Base-by-base conservation (phyloP, 768 basidiomycete genomes). In the Pleurotus tuber-regium region DNA sequence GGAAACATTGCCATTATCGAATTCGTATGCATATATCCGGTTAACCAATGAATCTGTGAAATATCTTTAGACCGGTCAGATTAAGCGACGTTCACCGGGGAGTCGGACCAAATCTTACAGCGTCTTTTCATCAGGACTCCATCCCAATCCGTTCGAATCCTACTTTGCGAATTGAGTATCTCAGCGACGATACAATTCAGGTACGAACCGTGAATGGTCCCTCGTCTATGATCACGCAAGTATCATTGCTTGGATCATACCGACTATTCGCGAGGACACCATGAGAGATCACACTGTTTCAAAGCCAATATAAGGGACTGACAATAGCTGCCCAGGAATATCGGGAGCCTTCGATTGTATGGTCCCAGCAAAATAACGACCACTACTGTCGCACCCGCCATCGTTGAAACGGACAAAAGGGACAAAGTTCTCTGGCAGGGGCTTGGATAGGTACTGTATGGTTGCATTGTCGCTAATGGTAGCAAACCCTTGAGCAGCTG, bases 21-120 rank as follows among this genome's bases (percentile, higher is more conserved):
- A 87, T 60, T 85, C 82, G 59, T 84, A 86, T 18, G 79, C 81
- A 55, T 83, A 81, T 55, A 88, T 87, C 57, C 73, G 70, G 66
- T 86, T 84, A n/a, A 67, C 68, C 50, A 79, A 65, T 1, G 84
- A 87, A 63, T 87, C 83, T 50, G 85, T 86, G 62, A 86, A 86
- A 66, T 85, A 86, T 64, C 85, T 86, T 56, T n/a, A 39, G 14
- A 40, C 44, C 36, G 43, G 40, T 43, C 54, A 41, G 35, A 40
- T 56, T 29, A 46, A 38, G 43, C 7, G 53, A 16, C 51, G 24
- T 18, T 4, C 49, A 55, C 18, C 46, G 23, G 12, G 19, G 50
- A 57, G 41, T 4, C 8, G 19, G 16, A 12, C 30, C 18, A 9
- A 16, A 29, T 62, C 76, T 64, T 56, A 82, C 84, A 85, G 73